Base-by-base conservation (phyloP, 2,329 filamentous ascomycete genomes). In the Podosphaera xanthii region DNA sequence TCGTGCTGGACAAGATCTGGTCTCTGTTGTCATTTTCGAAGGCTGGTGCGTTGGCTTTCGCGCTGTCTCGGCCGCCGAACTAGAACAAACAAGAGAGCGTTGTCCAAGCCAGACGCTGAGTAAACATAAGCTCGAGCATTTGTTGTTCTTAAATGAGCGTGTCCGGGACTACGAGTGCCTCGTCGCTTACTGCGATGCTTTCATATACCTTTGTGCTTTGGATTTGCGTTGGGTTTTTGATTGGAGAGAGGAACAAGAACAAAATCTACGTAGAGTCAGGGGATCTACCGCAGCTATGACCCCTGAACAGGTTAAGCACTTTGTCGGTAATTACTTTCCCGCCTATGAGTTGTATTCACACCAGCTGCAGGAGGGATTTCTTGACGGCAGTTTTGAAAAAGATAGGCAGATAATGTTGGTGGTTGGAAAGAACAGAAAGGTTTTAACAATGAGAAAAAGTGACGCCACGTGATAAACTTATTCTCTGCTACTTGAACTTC, bases 31-130 rank as follows among this genome's bases (percentile, higher is more conserved):
- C 0, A 76, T 87, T 33, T 83, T 87, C 62, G 83, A 87, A 69
- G 83, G 83, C 1, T 87, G 83, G 83, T 85, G 81, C 68, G 77
- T 86, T 2, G 83, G 83, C 0, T 87, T 87, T 67, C 76, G 77
- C 7, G 71, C 81, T 0, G 70, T 84, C 31, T 65, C 72, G 22
- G 69, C 74, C 0, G 64, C 68, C 0, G 71, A 71, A 0, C 64
- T 86, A 1, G 68, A 71, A 60, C 60, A 65, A 35, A 78, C 75
- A 73, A 67, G 73, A 62, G n/a, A 44, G 22, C 65, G 69, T 67
- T 22, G 22, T 2, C n/a, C 30, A 2, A 55, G 38, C 14, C 57
- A 46, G 0, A 72, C 77, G 4, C 65, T 83, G 42, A 76, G 76
- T 0, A 70, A 75, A 61, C 75, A 83, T 61, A 68, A 73, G n/a